Percentiles rank a stretch among this genome's conserved stretches.
Evolutionary conservation across 1,284 basidiomycete species (phyloP).

Genomic region (Cystobasidium sp.): DNA sequence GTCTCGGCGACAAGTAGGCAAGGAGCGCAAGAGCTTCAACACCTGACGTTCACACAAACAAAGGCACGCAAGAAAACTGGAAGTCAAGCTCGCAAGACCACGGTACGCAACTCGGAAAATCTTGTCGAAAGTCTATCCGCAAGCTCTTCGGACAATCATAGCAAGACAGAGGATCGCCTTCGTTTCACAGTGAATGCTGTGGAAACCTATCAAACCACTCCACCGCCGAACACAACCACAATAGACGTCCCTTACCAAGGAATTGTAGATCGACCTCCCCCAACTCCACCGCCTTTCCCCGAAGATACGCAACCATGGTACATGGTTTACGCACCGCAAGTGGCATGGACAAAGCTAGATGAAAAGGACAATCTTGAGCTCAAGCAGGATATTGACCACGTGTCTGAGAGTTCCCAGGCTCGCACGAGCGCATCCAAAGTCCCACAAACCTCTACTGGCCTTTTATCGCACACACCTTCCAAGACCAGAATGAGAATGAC

Average conservation of each 20-base stretch:
- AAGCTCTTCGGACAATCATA: no score
- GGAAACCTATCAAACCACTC: background rate
- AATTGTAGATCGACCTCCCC: slow-evolving; percentile 7
- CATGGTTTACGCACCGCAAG: slow-evolving; percentile 18
- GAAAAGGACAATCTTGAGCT: background rate
- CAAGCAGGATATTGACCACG: slow-evolving; percentile 12
- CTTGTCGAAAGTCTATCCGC: background rate
- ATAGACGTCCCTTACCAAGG: background rate
- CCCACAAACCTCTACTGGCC: background rate
- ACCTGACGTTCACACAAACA: background rate
- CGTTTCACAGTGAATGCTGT: background rate
- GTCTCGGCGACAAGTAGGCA: background rate
- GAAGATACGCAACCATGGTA: slow-evolving; percentile 5
- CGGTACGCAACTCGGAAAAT: background rate
- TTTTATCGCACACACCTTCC: background rate
- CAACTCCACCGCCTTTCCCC: slow-evolving; percentile 11
- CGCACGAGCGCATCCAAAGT: slow-evolving; percentile 2
- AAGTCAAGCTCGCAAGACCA: background rate
- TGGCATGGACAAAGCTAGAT: slow-evolving; percentile 10
- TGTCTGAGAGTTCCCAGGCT: slow-evolving; percentile 9
- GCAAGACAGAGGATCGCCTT: no score
- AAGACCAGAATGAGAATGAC: slow-evolving; percentile 17
- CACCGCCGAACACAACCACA: no score
- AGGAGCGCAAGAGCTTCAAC: no score
- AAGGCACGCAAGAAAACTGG: background rate